phyloP scores from a whole-genome alignment of 495 filamentous ascomycete species.

The Clohesyomyces aquaticus region DNA sequence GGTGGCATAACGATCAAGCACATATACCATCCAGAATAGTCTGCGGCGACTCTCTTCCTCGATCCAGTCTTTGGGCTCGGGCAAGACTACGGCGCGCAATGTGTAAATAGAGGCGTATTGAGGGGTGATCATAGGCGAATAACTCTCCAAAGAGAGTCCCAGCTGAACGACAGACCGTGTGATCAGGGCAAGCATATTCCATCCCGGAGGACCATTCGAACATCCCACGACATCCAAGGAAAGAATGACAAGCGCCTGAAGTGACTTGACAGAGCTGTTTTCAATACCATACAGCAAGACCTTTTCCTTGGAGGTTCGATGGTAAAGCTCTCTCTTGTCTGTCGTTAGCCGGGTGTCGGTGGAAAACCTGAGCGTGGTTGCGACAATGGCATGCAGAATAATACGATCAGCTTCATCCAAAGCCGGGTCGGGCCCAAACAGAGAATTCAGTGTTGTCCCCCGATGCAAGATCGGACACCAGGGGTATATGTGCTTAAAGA shows the following conservation, averaged over 20 bases:
- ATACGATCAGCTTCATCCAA: constrained; percentile 81
- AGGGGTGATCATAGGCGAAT: constrained; percentile 72
- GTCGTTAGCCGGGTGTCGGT: constrained; percentile 72
- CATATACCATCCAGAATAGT: constrained; percentile 91
- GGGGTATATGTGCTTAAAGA: constrained; percentile 88
- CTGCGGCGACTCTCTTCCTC: constrained; percentile 83
- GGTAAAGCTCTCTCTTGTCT: constrained; percentile 70
- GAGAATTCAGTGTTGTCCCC: constrained; percentile 72
- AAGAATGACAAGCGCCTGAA: constrained; percentile 83
- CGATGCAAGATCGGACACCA: constrained; percentile 90
- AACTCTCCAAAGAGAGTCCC: constrained; percentile 77
- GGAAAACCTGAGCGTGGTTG: constrained; percentile 81
- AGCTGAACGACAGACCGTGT: constrained; percentile 84
- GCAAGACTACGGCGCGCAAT: constrained; percentile 75
- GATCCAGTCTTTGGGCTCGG: constrained; percentile 80
- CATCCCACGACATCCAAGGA: constrained; percentile 77
- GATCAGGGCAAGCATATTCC: constrained; percentile 87
- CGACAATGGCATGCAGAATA: constrained; percentile 83
- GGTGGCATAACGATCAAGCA: constrained; percentile 86
- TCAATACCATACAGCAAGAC: constrained; percentile 84
- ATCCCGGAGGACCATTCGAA: constrained; percentile 82
- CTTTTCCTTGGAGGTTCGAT: constrained; percentile 79
- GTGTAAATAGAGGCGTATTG: constrained; percentile 83
- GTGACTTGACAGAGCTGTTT: constrained; percentile 82
- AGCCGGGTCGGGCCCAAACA: constrained; percentile 77